Evolutionary conservation across 179 eudicot genomes (phyloP).

Genomic region (Carnegiea gigantea): DNA sequence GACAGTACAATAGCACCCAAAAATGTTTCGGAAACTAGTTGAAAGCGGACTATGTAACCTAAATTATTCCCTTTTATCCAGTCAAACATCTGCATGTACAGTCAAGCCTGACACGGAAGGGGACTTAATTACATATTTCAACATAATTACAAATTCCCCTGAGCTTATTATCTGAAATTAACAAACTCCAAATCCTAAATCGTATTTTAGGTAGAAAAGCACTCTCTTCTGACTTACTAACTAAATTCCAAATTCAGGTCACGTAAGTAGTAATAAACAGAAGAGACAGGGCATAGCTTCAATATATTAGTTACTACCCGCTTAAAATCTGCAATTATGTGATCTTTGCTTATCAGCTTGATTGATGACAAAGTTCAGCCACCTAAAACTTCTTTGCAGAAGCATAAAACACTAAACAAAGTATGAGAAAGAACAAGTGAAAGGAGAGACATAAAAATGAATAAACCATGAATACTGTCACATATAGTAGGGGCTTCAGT

Average conservation of each 20-base stretch:
- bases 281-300: too few species aligned
- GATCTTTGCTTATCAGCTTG: neutral
- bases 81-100: too few species aligned
- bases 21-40: neutral
- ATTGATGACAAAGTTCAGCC: neutral
- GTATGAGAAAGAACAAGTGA: neutral
- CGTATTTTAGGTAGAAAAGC: neutral
- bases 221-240: neutral
- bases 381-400: neutral
- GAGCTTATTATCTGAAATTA: neutral
- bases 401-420: neutral
- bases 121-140: too few species aligned
- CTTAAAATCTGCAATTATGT: too few species aligned
- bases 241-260: neutral
- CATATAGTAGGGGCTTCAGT: neutral
- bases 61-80: too few species aligned
- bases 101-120: too few species aligned
- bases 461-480: neutral
- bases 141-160: too few species aligned
- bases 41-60: neutral
- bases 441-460: neutral
- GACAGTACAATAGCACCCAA: neutral
- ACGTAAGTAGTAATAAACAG: too few species aligned
- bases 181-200: neutral
- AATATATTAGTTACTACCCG: too few species aligned